These are phyloP conservation scores for Aegilops tauschii DNA, from an alignment of 176 grass and related monocot species.

Conservation along the genomic window DNA sequence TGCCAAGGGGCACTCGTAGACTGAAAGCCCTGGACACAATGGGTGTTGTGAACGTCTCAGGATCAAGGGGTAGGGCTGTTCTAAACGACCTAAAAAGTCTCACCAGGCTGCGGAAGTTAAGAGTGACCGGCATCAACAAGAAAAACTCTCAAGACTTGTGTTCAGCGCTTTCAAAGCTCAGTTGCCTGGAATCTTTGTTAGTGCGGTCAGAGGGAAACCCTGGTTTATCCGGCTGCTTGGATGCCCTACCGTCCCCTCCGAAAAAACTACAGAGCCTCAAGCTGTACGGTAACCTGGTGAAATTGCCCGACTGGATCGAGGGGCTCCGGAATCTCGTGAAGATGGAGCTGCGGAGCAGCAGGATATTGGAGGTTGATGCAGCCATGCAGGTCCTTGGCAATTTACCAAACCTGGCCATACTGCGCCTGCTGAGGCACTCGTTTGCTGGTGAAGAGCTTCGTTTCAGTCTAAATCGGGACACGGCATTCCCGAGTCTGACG, in stretches of 20 bases:
- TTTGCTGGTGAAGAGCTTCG: background rate
- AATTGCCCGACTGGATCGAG: background rate
- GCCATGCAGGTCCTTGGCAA: background rate
- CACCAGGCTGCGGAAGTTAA: conserved; percentile 5
- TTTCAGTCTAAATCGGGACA: background rate
- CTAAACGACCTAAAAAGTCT: background rate
- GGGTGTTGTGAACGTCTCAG: conserved; percentile 9
- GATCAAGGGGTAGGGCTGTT: background rate
- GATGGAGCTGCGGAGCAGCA: conserved; percentile 15
- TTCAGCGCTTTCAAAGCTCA: background rate
- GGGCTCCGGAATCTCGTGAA: background rate
- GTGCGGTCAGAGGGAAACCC: conserved; percentile 4
- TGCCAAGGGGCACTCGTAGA: background rate
- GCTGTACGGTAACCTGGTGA: conserved; percentile 8
- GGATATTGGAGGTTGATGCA: background rate
- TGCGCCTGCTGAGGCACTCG: background rate
- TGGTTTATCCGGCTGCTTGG: conserved; percentile 5
- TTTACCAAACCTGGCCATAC: conserved; percentile 9
- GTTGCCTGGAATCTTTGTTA: background rate
- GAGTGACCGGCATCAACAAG: background rate
- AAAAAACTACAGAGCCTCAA: conserved; percentile 8
- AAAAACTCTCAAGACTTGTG: conserved; percentile 4
- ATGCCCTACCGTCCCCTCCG: background rate
- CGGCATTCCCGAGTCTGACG: background rate
- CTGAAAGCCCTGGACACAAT: conserved; percentile 12